A percentile compares a stretch with the other conserved stretches of the same genome.
These are phyloP conservation scores for Apiospora pterosperma DNA, from an alignment of 2,329 filamentous ascomycete species.

Conservation along the genomic window DNA sequence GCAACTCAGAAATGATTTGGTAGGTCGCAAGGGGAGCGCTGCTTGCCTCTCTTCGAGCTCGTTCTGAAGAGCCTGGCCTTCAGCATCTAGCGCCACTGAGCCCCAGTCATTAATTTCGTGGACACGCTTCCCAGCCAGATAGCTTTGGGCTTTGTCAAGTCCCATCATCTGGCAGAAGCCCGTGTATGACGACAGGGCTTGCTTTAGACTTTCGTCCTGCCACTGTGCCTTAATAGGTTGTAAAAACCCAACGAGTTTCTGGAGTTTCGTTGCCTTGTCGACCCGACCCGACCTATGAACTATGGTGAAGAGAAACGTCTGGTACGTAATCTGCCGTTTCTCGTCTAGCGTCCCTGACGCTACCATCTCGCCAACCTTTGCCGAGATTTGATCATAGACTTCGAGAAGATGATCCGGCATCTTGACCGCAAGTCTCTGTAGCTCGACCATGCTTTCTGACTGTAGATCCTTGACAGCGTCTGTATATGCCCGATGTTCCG, in stretches of 20 bases:
- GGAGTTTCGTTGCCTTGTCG: constrained; percentile 65
- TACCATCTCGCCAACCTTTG: constrained; percentile 77
- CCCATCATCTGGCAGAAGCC: constrained; percentile 79
- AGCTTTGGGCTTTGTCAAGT: constrained; percentile 76
- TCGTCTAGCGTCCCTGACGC: constrained; percentile 71
- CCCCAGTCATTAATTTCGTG: constrained; percentile 83
- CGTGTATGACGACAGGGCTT: constrained; percentile 68
- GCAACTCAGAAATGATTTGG: constrained; percentile 88
- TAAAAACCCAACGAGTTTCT: constrained; percentile 73
- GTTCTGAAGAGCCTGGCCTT: constrained; percentile 75
- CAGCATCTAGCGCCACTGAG: constrained; percentile 68
- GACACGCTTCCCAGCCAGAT: constrained; percentile 70
- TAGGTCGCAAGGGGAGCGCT: constrained; percentile 74
- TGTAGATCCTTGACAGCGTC: constrained; percentile 90
- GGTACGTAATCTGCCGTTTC: constrained; percentile 80
- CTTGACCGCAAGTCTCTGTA: constrained; percentile 83
- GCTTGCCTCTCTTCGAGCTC: constrained; percentile 75
- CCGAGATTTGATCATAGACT: constrained; percentile 84
- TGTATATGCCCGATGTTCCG: constrained; percentile 69
- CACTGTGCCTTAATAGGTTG: constrained; percentile 79
- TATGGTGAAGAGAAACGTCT: constrained; percentile 90
- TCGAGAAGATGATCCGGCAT: constrained; percentile 88
- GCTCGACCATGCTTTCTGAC: constrained; percentile 76
- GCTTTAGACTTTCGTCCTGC: constrained; percentile 67
- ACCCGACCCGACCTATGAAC: constrained; percentile 82